Conservation (phyloP, 1,284 basidiomycete genomes). For the Cryptococcus sp. region DNA sequence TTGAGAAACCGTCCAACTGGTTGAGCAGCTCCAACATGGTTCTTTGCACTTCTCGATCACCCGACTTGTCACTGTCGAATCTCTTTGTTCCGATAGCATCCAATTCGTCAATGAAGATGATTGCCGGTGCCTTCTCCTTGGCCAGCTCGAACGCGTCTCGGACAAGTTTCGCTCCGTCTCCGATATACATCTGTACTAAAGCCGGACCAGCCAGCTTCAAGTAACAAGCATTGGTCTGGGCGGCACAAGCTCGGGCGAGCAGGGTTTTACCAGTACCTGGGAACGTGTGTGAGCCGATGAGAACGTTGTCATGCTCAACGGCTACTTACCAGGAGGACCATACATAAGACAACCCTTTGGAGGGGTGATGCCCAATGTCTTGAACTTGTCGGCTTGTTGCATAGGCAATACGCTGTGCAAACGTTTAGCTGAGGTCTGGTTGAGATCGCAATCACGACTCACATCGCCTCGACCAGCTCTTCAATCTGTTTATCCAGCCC, state of each 20-base stretch:
- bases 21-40: constrained; percentile 99
- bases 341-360: constrained; percentile 80
- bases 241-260: constrained; percentile 73
- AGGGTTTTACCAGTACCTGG: constrained; percentile 76
- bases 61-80: constrained; percentile 96
- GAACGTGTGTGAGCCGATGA: constrained; percentile 2
- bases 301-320: neutral
- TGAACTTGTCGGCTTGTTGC: constrained; percentile 80
- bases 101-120: constrained; percentile 98
- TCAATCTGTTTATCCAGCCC: constrained; percentile 81
- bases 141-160: constrained; percentile 95
- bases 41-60: constrained; percentile 97
- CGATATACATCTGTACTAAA: constrained; percentile 79
- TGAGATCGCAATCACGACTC: constrained; percentile 18
- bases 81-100: constrained; percentile 98
- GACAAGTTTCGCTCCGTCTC: constrained; percentile 92
- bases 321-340: constrained; percentile 66
- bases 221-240: constrained; percentile 79
- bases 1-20: constrained; percentile 78
- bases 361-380: constrained; percentile 75
- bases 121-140: constrained; percentile 97
- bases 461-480: constrained; percentile 75
- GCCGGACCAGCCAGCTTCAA: constrained; percentile 77
- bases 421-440: constrained; percentile 12
- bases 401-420: constrained; percentile 65